Base-by-base conservation (phyloP, 192 early-diverging fungal genomes). In the Coemansia furcata region DNA sequence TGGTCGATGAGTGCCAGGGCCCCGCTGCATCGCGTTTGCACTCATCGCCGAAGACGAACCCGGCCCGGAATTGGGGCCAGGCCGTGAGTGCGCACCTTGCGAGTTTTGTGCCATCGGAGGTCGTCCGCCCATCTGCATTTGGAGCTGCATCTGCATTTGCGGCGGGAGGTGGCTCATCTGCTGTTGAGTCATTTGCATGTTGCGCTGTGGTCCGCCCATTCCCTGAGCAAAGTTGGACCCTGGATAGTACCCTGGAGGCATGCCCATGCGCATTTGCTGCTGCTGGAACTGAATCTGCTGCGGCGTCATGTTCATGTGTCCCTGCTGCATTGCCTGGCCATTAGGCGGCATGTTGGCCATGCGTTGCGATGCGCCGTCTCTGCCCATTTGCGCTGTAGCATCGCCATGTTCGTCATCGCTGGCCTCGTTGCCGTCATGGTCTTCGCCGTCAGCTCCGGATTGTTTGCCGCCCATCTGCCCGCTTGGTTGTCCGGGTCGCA, bases 101-200 rank as follows among this genome's bases (percentile, higher is more conserved):
- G 62, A 60, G 39, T 62, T 67, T n/a, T 43, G 72, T 7, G 65
- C 57, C 68, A 69, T 69, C 17, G 79, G 69, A 30, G 66, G 67
- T 54, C 71, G 67, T 29, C 71, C 68, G 23, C 65, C 68, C 72
- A 75, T 75, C 57, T 73, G 76, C 76, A 78, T 69, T 19, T 77
- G 74, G 67, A 73, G 69, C 29, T 78, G 76, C 78, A 80, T 80
- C 9, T 80, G 78, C 69, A 80, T 73, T 58, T 74, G 73, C 19
- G 62, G 52, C 10, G 49, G 60, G 0, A 58, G 49, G 33, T 54
- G 36, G 43, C 42, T 65, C 71, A 79, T 68, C 19, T 75, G 67
- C 68, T 69, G 73, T 35, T 66, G 63, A 43, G 57, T 66, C 77
- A 73, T 66, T 1, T 68, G 74, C 72, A 82, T 82, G 35, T 73